These are phyloP conservation scores for Telfairia occidentalis DNA, from an alignment of 331 rosid species.

Conservation along the genomic window DNA sequence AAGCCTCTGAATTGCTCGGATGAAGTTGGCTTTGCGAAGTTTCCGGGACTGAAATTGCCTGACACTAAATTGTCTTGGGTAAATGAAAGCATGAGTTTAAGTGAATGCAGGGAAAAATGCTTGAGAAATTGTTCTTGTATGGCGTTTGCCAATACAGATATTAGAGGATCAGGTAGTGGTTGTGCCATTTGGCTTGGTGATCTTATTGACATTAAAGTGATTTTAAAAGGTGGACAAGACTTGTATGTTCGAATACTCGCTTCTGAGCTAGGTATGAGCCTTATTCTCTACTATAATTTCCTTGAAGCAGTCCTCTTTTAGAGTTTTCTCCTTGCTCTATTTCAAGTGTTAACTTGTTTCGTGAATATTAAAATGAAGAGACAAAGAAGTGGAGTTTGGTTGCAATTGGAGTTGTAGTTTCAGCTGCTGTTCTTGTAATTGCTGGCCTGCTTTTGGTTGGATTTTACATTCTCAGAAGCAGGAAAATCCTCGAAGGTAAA, in stretches of 20 bases:
- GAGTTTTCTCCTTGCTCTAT: not conserved
- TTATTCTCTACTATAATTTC: not conserved
- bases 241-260: slow-evolving; percentile 37
- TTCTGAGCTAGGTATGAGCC: slow-evolving; percentile 35
- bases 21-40: slow-evolving; percentile 24
- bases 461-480: slow-evolving; percentile 18
- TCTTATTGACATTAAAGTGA: slow-evolving; percentile 30
- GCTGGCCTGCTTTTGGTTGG: slow-evolving; percentile 22
- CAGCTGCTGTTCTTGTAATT: slow-evolving; percentile 12
- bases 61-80: slow-evolving; percentile 19
- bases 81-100: slow-evolving; percentile 7
- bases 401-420: slow-evolving; percentile 19
- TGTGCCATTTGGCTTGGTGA: slow-evolving; percentile 56
- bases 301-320: not conserved
- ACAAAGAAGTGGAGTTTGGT: not conserved
- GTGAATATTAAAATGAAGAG: not conserved
- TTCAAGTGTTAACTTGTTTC: not conserved
- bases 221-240: slow-evolving; percentile 32
- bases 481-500: slow-evolving; percentile 21
- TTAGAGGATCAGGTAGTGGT: slow-evolving; percentile 41
- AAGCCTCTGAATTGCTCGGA: slow-evolving; percentile 16
- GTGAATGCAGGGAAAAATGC: slow-evolving; percentile 33
- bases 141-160: slow-evolving; percentile 40
- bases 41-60: slow-evolving; percentile 28
- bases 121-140: slow-evolving; percentile 42